phyloP scores from a whole-genome alignment of 2,329 filamentous ascomycete genomes.

The Claviceps monticola region DNA sequence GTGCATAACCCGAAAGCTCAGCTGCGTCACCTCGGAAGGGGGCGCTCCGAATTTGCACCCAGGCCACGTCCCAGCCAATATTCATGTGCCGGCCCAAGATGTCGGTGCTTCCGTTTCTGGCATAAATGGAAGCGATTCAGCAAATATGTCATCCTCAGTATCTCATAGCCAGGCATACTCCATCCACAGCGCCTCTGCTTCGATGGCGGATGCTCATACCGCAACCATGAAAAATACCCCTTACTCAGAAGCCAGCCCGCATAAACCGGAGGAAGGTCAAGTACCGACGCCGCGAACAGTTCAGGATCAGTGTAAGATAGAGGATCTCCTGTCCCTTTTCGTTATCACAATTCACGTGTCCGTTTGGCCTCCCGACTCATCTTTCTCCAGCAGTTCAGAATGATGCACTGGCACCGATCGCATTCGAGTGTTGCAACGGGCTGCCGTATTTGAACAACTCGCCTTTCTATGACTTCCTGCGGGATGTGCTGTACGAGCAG shows the following conservation, averaged over 20 bases:
- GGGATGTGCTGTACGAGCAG: conserved; percentile 36
- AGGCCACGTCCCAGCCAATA: conserved; percentile 26
- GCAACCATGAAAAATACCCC: conserved; percentile 14
- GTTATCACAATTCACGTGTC: neutral
- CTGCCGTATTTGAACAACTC: conserved; percentile 19
- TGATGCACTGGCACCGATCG: neutral
- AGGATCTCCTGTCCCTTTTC: neutral
- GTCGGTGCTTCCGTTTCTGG: conserved; percentile 1
- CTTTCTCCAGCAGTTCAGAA: conserved; percentile 2
- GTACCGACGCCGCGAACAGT: conserved; percentile 21
- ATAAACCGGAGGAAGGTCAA: conserved; percentile 20
- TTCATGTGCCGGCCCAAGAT: conserved; percentile 12
- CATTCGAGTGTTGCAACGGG: neutral
- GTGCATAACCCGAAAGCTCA: conserved; percentile 32
- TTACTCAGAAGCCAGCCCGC: conserved; percentile 11
- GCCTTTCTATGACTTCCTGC: conserved; percentile 37
- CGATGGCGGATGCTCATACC: conserved; percentile 6
- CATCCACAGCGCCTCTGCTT: conserved; percentile 3
- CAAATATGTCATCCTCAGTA: conserved; percentile 10
- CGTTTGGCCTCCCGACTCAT: neutral
- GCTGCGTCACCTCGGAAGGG: conserved; percentile 26
- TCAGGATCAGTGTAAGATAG: conserved; percentile 15
- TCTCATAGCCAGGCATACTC: conserved; percentile 11
- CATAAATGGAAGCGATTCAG: conserved; percentile 1
- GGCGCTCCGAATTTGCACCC: conserved; percentile 27